Conservation (phyloP, 192 early-diverging fungal genomes). For the Podila minutissima region DNA sequence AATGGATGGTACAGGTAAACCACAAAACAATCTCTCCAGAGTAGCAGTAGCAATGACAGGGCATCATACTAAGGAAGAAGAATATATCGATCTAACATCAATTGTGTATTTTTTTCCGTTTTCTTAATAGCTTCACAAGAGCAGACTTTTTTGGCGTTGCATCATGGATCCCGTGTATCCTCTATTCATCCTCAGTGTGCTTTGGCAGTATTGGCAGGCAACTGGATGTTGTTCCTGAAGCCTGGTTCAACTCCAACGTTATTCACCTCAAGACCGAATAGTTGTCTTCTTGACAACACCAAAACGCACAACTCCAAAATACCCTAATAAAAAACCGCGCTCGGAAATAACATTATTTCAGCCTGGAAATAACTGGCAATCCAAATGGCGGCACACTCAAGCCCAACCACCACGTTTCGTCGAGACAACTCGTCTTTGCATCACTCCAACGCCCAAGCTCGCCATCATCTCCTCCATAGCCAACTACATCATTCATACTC, state of each 20-base stretch:
- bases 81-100: background rate
- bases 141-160: constrained; percentile 75
- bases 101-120: background rate
- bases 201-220: constrained; percentile 79
- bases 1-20: constrained; percentile 70
- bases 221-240: constrained; percentile 53
- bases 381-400: too few relatives aligned
- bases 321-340: background rate
- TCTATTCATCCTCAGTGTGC: constrained; percentile 63
- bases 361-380: too few relatives aligned
- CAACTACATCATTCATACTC: background rate
- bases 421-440: background rate
- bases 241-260: constrained; percentile 36
- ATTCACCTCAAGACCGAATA: constrained; percentile 20
- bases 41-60: too few relatives aligned
- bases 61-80: background rate
- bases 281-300: background rate
- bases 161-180: constrained; percentile 70
- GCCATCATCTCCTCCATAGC: too few relatives aligned
- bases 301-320: background rate
- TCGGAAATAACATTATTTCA: too few relatives aligned
- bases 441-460: background rate
- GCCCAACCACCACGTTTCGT: background rate
- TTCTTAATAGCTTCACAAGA: constrained; percentile 62
- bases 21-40: too few relatives aligned